These are phyloP conservation scores for Ogataea ramenticola DNA, from an alignment of 805 yeast species.

Conservation along the genomic window DNA sequence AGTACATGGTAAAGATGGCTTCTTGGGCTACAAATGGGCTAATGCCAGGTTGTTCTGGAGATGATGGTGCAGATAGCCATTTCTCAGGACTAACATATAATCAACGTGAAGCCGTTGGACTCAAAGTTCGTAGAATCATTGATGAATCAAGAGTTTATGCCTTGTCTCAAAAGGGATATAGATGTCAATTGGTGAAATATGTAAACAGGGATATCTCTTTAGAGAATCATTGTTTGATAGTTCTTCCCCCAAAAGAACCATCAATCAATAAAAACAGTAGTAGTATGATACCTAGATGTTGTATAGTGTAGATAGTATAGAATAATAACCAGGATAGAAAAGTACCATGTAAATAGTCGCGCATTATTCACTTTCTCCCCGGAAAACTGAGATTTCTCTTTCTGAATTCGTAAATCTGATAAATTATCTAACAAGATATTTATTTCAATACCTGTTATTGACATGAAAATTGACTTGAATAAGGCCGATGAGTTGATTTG, in stretches of 20 bases:
- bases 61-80: conserved; percentile 34
- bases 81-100: conserved; percentile 35
- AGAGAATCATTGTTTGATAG: conserved; percentile 44
- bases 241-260: conserved; percentile 2
- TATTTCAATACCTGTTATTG: too few species aligned
- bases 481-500: too few species aligned
- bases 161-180: conserved; percentile 30
- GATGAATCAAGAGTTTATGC: conserved; percentile 65
- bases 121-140: conserved; percentile 60
- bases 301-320: not conserved
- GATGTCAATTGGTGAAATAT: conserved; percentile 51
- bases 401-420: too few species aligned
- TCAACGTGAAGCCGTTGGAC: conserved; percentile 56
- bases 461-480: too few species aligned
- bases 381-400: too few species aligned
- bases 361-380: too few species aligned
- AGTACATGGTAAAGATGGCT: conserved; percentile 50
- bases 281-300: not conserved
- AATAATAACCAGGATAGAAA: too few species aligned
- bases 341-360: too few species aligned
- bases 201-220: conserved; percentile 50
- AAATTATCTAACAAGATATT: too few species aligned
- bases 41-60: conserved; percentile 31
- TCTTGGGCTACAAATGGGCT: conserved; percentile 88
- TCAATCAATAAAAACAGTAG: not conserved